Conservation (phyloP, 495 filamentous ascomycete species). For the Ascobolus immersus region DNA sequence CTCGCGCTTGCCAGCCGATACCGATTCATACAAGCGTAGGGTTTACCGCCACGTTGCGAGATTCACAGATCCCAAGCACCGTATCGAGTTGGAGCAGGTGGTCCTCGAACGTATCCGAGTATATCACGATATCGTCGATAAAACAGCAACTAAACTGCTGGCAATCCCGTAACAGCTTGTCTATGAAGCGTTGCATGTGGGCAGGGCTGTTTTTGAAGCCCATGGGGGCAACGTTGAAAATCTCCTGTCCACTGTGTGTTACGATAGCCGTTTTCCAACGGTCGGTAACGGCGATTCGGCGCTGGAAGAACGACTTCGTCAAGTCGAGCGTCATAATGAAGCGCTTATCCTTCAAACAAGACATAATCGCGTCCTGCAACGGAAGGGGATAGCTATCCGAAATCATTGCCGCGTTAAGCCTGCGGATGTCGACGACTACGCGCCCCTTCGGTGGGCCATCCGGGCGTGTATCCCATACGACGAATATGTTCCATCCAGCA, state of each 20-base stretch:
- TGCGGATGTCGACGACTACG: slow-evolving; percentile 1
- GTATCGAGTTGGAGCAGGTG: too few relatives aligned
- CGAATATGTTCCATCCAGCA: too few relatives aligned
- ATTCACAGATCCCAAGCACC: too few relatives aligned
- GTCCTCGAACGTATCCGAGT: too few relatives aligned
- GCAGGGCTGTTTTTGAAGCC: slow-evolving; percentile 1
- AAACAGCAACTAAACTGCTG: too few relatives aligned
- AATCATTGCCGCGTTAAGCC: background rate
- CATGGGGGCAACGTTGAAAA: background rate
- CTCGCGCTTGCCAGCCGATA: too few relatives aligned
- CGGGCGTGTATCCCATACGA: too few relatives aligned
- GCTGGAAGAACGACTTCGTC: background rate
- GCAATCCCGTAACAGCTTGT: too few relatives aligned
- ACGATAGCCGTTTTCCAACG: background rate
- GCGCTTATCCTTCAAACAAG: background rate
- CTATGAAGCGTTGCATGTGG: slow-evolving; percentile 2
- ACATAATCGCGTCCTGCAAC: background rate
- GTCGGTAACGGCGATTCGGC: background rate
- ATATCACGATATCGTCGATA: too few relatives aligned
- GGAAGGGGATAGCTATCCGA: background rate
- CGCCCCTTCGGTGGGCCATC: too few relatives aligned
- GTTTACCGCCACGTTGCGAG: too few relatives aligned
- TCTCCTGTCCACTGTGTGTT: background rate
- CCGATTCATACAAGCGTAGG: too few relatives aligned
- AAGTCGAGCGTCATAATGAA: background rate